Base-by-base conservation (phyloP, 2,329 filamentous ascomycete species). In the Neopestalotiopsis sp. region DNA sequence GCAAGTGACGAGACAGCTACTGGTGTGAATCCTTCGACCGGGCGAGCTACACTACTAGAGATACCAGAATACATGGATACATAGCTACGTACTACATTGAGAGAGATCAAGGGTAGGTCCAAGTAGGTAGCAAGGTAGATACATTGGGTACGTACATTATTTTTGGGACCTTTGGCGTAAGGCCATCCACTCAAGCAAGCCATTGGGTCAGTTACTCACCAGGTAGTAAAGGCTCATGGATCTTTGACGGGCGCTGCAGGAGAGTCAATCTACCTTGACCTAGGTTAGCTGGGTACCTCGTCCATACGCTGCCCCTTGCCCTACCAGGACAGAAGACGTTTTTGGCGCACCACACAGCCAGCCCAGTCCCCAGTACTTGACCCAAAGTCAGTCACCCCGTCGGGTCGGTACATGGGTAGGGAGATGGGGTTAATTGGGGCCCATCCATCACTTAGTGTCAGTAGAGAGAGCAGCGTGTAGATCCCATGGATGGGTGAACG, bases 201-300 rank as follows among this genome's bases (percentile, higher is more conserved):
- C n/a, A 52, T 52, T 13, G n/a, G 45, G 6, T 38, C 34, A 38
- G 34, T 38, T 38, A 38, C 34, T 38, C 10, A 38, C 34, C 34
- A 38, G 34, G 24, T 28, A 28, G 24, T 28, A 28, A 66, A 45
- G 52, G 32, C 59, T 67, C 52, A 30, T 32, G 14, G 64, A 28
- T 24, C 13, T 20, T 30, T 52, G 49, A 66, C 42, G 63, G 42
- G 24, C 38, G 38, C 61, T 49, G 61, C 42, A 66, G 59, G 59
- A 38, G 13, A 24, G 24, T 40, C n/a, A 20, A 20, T 10, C 38
- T 14, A 52, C 28, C 28, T 49, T 28, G 24, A 59, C 24, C 13
- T 30, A 17, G 28, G 13, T 14, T 6, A 38, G 38, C 17, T 65
- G 49, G 34, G 42, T 56, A n/a, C 9, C 59, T 30, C 28, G 14